phyloP scores from a whole-genome alignment of 768 basidiomycete species.

The Udeniomyces megalosporus region DNA sequence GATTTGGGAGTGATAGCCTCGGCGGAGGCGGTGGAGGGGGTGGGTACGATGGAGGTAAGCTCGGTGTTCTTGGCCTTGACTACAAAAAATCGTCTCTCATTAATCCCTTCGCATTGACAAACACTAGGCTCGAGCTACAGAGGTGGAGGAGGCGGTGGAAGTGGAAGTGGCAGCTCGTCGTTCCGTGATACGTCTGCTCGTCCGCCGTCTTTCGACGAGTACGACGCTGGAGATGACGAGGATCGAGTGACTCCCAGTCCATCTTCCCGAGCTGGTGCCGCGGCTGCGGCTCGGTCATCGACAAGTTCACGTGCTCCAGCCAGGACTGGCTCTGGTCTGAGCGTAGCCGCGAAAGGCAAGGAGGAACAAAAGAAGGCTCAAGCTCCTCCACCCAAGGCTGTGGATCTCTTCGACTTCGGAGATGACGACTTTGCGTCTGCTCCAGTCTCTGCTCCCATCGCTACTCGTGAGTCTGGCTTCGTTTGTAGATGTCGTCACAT shows the following conservation, averaged over 20 bases:
- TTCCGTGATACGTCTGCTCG: constrained; percentile 42
- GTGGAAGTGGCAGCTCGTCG: constrained; percentile 30
- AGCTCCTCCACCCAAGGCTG: constrained; percentile 6
- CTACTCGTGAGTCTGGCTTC: background rate
- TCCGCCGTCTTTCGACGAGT: constrained; percentile 59
- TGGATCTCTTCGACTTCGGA: constrained; percentile 15
- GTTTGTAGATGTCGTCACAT: background rate
- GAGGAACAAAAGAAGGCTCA: constrained; percentile 16
- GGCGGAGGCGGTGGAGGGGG: constrained; percentile 26
- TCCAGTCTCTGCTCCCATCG: background rate
- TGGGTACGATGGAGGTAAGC: constrained; percentile 10
- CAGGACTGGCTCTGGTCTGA: constrained; percentile 3
- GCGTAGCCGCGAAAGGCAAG: constrained; percentile 19
- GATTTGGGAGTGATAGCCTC: constrained; percentile 45
- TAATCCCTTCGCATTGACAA: background rate
- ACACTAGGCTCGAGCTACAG: too few relatives aligned
- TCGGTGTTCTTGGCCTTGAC: constrained; percentile 2
- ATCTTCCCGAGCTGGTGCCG: constrained; percentile 21
- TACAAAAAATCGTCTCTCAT: background rate
- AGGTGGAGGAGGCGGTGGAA: constrained; percentile 32
- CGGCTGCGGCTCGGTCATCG: constrained; percentile 15
- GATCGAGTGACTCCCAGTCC: constrained; percentile 34
- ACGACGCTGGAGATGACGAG: constrained; percentile 55
- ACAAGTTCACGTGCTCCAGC: background rate
- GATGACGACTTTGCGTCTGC: constrained; percentile 5